These are phyloP conservation scores for Leccinum variicolor DNA, from an alignment of 768 basidiomycete genomes.

Conservation along the genomic window DNA sequence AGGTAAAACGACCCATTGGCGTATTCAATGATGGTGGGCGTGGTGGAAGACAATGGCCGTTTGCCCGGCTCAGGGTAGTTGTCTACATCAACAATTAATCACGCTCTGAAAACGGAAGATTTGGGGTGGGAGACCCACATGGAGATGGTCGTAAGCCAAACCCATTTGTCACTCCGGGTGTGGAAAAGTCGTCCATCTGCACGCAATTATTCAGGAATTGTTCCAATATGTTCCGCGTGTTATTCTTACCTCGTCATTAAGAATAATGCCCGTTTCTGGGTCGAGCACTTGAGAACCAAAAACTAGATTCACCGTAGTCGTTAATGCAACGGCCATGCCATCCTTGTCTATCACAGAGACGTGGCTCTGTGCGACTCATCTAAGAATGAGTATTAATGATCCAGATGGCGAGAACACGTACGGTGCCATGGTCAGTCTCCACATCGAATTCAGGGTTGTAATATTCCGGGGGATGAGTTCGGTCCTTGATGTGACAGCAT, in stretches of 20 bases:
- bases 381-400: conserved; percentile 5
- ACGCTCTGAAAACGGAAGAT: neutral
- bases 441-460: conserved; percentile 83
- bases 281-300: conserved; percentile 91
- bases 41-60: conserved; percentile 84
- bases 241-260: conserved; percentile 79
- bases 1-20: conserved; percentile 68
- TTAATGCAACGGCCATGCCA: conserved; percentile 85
- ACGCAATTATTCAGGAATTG: neutral
- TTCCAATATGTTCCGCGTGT: neutral
- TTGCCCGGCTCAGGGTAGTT: conserved; percentile 90
- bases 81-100: conserved; percentile 39
- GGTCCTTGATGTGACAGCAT: conserved; percentile 48
- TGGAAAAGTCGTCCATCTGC: conserved; percentile 91
- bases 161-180: conserved; percentile 75
- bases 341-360: conserved; percentile 76
- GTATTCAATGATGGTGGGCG: conserved; percentile 78
- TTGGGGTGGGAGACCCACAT: conserved; percentile 41
- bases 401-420: conserved; percentile 5
- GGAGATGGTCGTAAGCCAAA: conserved; percentile 84
- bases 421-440: conserved; percentile 82
- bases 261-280: conserved; percentile 79
- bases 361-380: conserved; percentile 62
- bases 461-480: conserved; percentile 76
- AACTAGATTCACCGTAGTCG: conserved; percentile 84